Percentiles rank a stretch among this genome's conserved stretches.
phyloP scores from a whole-genome alignment of 345 rosid species.

The Rubroshorea leprosula region DNA sequence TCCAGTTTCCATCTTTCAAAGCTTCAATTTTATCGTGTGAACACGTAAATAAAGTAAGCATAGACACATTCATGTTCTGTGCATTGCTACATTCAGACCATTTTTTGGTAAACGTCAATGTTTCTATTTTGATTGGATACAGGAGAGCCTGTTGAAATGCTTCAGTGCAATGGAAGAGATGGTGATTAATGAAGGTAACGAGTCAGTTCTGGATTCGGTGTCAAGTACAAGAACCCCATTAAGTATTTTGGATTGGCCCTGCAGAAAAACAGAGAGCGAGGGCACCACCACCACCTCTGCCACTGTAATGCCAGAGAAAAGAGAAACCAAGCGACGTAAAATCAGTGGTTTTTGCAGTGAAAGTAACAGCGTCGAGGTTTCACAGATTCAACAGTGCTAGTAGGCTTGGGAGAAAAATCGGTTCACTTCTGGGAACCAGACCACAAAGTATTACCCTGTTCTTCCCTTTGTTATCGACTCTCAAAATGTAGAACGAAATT shows the following conservation, averaged over 20 bases:
- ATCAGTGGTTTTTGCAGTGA: conserved; percentile 18
- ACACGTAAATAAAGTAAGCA: conserved; percentile 39
- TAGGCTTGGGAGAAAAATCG: conserved; percentile 4
- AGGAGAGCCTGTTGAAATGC: conserved; percentile 46
- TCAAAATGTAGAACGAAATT: too few relatives aligned
- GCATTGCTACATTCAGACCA: neutral
- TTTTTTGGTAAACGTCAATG: neutral
- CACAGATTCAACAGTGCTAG: conserved; percentile 23
- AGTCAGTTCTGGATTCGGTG: conserved; percentile 21
- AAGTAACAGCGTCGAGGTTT: conserved; percentile 21
- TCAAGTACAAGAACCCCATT: conserved; percentile 42
- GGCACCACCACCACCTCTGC: conserved; percentile 12
- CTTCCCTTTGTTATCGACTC: neutral
- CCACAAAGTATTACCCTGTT: neutral
- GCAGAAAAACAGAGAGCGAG: conserved; percentile 32
- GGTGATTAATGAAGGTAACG: conserved; percentile 27
- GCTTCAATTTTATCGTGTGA: conserved; percentile 31
- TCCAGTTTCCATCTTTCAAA: conserved; percentile 36
- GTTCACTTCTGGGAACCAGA: neutral
- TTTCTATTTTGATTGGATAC: neutral
- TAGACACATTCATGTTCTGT: neutral
- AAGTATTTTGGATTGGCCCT: conserved; percentile 37
- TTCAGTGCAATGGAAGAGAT: conserved; percentile 35
- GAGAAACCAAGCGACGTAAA: conserved; percentile 28
- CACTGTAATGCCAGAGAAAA: conserved; percentile 13